A percentile compares a stretch with the other conserved stretches of the same genome.
phyloP scores from a whole-genome alignment of 208 protist species.

The Leishmania lainsoni region DNA sequence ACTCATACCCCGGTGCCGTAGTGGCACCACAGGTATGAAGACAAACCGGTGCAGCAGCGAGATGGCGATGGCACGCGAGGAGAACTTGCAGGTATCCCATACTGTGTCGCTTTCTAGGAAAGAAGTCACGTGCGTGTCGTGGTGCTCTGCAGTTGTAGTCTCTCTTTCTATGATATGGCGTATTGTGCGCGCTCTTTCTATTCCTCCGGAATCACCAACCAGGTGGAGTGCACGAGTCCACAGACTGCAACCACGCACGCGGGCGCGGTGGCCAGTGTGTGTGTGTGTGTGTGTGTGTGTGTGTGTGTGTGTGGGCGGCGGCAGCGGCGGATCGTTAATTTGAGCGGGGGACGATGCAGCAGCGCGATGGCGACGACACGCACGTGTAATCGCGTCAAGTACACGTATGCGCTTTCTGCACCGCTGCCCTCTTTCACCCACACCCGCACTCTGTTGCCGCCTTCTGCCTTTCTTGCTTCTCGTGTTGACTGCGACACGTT shows the following conservation, averaged over 20 bases:
- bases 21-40: background rate
- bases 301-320: no score
- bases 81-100: conserved; percentile 29
- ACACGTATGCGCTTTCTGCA: background rate
- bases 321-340: background rate
- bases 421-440: background rate
- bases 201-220: background rate
- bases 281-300: no score
- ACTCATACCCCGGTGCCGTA: background rate
- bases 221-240: background rate
- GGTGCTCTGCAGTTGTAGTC: background rate
- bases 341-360: background rate
- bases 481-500: background rate
- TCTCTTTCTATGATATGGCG: background rate
- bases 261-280: background rate
- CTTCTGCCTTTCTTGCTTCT: background rate
- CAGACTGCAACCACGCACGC: background rate
- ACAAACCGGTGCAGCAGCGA: conserved; percentile 1
- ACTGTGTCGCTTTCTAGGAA: background rate
- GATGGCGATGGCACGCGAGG: conserved; percentile 13
- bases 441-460: background rate
- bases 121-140: background rate
- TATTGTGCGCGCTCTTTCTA: background rate
- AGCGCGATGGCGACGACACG: background rate
- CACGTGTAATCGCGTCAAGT: background rate